Evolutionary conservation across 1,284 basidiomycete species (phyloP).

Genomic region (Marasmius oreades): DNA sequence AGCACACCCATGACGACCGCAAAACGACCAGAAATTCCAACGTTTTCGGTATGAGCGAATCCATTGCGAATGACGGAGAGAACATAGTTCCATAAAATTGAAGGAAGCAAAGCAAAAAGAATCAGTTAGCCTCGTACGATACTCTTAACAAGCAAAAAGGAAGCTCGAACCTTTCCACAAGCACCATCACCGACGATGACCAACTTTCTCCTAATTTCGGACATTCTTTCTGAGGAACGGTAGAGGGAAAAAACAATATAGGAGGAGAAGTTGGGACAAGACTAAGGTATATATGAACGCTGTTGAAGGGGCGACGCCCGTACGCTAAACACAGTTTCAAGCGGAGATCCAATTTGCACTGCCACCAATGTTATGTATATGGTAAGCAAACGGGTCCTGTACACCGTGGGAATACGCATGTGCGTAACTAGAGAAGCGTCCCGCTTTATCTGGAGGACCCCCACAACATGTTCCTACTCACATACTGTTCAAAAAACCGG

Average conservation of each 20-base stretch:
- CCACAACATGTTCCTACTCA: too few relatives aligned
- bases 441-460: too few relatives aligned
- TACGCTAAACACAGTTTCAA: too few relatives aligned
- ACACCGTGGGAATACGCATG: neutral
- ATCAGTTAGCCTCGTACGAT: neutral
- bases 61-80: neutral
- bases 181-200: constrained; percentile 83
- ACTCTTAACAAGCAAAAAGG: neutral
- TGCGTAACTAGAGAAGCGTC: too few relatives aligned
- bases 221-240: constrained; percentile 4
- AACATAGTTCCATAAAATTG: neutral
- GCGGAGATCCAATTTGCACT: too few relatives aligned
- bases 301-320: too few relatives aligned
- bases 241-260: neutral
- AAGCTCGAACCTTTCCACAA: constrained; percentile 65
- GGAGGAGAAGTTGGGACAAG: neutral
- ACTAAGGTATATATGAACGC: neutral
- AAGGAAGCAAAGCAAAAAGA: neutral
- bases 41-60: neutral
- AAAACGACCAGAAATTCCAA: neutral
- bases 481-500: too few relatives aligned
- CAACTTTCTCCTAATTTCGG: constrained; percentile 75
- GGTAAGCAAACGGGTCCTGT: neutral
- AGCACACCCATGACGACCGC: neutral
- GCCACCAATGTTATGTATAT: neutral